phyloP scores from a whole-genome alignment of 331 rosid genomes.

The Acacia pycnantha region DNA sequence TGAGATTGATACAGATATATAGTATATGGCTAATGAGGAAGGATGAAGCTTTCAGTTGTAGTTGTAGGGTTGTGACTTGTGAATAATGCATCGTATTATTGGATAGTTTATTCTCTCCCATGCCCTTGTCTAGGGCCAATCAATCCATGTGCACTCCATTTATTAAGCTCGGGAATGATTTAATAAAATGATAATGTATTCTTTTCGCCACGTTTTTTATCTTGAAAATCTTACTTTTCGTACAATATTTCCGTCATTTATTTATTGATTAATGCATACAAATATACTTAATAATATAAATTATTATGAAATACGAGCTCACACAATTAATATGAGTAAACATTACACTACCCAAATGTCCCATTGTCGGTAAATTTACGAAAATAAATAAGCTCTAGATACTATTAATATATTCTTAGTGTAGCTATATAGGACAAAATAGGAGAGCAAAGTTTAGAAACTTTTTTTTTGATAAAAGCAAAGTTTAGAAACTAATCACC shows the following conservation, averaged over 20 bases:
- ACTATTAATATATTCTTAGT: not conserved
- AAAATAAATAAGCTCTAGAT: not conserved
- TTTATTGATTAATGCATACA: not conserved
- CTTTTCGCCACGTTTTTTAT: not conserved
- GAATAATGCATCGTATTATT: slow-evolving; percentile 18
- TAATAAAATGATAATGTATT: not conserved
- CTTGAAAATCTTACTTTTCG: not conserved
- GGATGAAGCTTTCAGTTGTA: slow-evolving; percentile 17
- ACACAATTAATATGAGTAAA: not conserved
- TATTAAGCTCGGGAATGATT: not conserved
- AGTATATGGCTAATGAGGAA: not conserved
- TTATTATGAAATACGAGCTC: not conserved
- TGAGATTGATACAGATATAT: slow-evolving; percentile 1
- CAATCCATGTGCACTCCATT: slow-evolving; percentile 4
- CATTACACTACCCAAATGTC: not conserved
- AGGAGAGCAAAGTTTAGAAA: not conserved
- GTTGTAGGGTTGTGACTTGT: slow-evolving; percentile 12
- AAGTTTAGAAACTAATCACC: not conserved
- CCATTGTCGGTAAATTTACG: not conserved
- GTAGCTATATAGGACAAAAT: not conserved
- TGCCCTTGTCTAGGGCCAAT: slow-evolving; percentile 5
- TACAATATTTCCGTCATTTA: not conserved
- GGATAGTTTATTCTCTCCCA: slow-evolving; percentile 15
- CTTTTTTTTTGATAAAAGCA: too few relatives aligned
- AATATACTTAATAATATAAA: not conserved